These are phyloP conservation scores for Solanum rostratum DNA, from an alignment of 257 asterid species.

Conservation along the genomic window DNA sequence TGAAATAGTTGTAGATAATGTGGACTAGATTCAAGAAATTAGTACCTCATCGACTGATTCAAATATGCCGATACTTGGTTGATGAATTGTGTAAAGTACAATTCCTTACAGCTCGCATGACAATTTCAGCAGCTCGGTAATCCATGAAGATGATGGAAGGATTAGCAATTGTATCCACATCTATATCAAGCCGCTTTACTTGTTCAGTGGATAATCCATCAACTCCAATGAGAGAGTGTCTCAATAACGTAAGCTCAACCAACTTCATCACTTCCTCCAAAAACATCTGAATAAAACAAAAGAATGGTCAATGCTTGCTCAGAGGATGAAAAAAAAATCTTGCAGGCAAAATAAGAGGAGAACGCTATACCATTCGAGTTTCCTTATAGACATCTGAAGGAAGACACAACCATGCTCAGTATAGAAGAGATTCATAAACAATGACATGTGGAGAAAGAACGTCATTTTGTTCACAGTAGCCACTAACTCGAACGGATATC, in stretches of 20 bases:
- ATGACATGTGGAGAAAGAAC: constrained; percentile 69
- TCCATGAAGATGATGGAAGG: constrained; percentile 76
- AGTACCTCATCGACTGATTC: constrained; percentile 63
- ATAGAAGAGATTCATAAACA: constrained; percentile 44
- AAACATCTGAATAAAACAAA: constrained; percentile 35
- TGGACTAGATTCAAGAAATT: neutral
- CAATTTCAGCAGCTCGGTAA: constrained; percentile 66
- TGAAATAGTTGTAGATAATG: neutral
- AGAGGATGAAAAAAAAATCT: neutral
- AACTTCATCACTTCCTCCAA: constrained; percentile 71
- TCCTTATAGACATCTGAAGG: constrained; percentile 38
- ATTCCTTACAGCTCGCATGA: constrained; percentile 63
- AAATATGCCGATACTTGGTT: constrained; percentile 63
- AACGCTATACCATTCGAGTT: constrained; percentile 26
- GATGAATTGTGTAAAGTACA: constrained; percentile 62
- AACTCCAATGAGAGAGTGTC: constrained; percentile 42
- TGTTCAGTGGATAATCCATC: constrained; percentile 61
- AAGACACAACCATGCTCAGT: constrained; percentile 66
- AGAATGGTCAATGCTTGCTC: neutral
- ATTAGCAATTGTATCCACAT: constrained; percentile 54
- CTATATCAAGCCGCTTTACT: constrained; percentile 54
- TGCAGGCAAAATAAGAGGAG: neutral
- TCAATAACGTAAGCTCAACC: constrained; percentile 39
- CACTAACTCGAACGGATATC: constrained; percentile 59
- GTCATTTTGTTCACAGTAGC: constrained; percentile 65